Evolutionary conservation across 192 early-diverging fungal species (phyloP), one percentile per base, ranked within the genome.

Genomic region (Coemansia sp.): DNA sequence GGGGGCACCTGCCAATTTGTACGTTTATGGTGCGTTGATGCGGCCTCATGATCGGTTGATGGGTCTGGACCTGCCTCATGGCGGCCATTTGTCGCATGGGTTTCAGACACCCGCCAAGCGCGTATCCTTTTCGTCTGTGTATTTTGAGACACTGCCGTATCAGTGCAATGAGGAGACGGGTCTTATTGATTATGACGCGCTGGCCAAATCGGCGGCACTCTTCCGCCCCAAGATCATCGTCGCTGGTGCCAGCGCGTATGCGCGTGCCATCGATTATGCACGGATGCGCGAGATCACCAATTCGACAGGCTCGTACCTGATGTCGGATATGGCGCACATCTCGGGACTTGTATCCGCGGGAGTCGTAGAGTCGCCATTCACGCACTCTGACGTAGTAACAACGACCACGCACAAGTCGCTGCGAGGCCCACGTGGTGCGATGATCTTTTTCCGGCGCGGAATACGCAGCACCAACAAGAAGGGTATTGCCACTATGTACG

Each of bases 351-450:
- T 99, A 39, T 93, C 96, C 6, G 96, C 97, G 8, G 89, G 86
- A 29, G 91, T 93, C 24, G 70, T 99, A 17, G 91, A 89, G 67
- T 89, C 90, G 66, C 96, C 97, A 14, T 99, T 97, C 74, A 89
- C 92, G 66, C 85, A 91, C 76, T 90, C 95, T 39, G 97, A 99
- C 77, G 92, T 99, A 65, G 97, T 99, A 71, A 99, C 96, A 11
- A 99, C 97, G 31, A 99, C 97, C 58, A 99, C 97, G 2, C 97
- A 99, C 88, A 99, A 99, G 77, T 97, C 96, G 15, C 89, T 99
- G 46, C 88, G 97, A 65, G 97, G 97, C n/a, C 97, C 97, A 32
- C 89, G 97, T 66, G 97, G 97, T 56, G 93, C 95, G 54, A 94
- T 99, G 91, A 98, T 99, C 84, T 98, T 99, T 79, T 99, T 89